A percentile compares a stretch with the other conserved stretches of the same genome.
phyloP scores from a whole-genome alignment of 257 asterid species.

The Solanum virginianum region DNA sequence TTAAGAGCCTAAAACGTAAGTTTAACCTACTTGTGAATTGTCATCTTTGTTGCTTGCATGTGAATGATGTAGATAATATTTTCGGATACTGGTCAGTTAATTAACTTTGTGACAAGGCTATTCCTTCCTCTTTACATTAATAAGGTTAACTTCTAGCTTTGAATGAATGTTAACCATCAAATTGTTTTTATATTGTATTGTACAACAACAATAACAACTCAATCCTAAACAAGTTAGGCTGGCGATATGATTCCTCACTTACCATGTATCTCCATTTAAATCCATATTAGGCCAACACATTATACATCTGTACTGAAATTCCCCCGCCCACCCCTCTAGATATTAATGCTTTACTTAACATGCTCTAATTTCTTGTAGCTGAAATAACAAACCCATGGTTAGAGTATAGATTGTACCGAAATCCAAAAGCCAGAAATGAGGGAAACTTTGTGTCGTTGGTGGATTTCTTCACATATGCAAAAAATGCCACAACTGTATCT shows the following conservation, averaged over 20 bases:
- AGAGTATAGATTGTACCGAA: slow-evolving; percentile 22
- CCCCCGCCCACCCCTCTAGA: neutral
- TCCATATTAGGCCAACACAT: neutral
- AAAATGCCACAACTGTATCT: slow-evolving; percentile 49
- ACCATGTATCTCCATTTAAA: neutral
- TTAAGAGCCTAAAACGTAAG: slow-evolving; percentile 49
- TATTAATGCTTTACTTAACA: neutral
- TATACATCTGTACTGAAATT: neutral
- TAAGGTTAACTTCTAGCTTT: neutral
- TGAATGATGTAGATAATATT: neutral
- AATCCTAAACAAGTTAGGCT: neutral
- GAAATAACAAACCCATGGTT: slow-evolving; percentile 28
- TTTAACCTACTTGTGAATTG: neutral
- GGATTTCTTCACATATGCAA: slow-evolving; percentile 52
- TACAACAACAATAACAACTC: neutral
- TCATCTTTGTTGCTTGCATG: neutral
- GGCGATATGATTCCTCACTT: neutral
- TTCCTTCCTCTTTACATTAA: neutral
- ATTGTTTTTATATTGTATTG: slow-evolving; percentile 30
- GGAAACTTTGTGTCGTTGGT: slow-evolving; percentile 38
- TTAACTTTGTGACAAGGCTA: neutral
- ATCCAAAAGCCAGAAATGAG: slow-evolving; percentile 27
- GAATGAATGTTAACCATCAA: slow-evolving; percentile 16
- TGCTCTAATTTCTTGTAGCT: slow-evolving; percentile 39
- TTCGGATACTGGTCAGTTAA: neutral